Evolutionary conservation across 352 stramenopile genomes (phyloP).

Genomic region (Albugo laibachii): DNA sequence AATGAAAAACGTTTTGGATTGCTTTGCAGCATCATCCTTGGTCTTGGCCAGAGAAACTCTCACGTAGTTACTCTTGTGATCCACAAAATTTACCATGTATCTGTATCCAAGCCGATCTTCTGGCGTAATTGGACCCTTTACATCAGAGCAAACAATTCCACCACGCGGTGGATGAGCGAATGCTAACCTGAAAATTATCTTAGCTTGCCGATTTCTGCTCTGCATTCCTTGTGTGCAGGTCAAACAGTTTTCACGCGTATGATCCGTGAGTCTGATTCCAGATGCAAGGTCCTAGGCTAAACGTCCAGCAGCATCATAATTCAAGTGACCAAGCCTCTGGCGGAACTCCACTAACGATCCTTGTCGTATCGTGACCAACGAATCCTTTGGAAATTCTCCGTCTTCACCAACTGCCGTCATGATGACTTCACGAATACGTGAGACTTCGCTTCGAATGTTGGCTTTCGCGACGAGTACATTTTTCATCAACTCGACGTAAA

Average conservation of each 20-base stretch:
- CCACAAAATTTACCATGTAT: conserved; percentile 1
- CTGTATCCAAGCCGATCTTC: background rate
- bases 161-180: background rate
- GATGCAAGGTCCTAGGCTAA: background rate
- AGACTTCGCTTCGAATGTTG: no score
- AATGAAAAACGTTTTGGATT: background rate
- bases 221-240: background rate
- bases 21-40: background rate
- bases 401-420: no score
- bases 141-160: background rate
- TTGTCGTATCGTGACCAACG: background rate
- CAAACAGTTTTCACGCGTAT: background rate
- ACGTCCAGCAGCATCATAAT: background rate
- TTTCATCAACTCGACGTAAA: no score
- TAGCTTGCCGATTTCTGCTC: background rate
- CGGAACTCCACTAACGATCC: no score
- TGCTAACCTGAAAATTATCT: background rate
- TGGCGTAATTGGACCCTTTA: background rate
- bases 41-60: background rate
- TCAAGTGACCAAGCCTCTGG: background rate
- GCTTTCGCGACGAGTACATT: no score
- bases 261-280: background rate
- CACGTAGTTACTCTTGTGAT: background rate
- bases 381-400: no score
- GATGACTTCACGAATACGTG: no score